Evolutionary conservation across 2,329 filamentous ascomycete genomes (phyloP).

Genomic region (Talaromyces sp.): DNA sequence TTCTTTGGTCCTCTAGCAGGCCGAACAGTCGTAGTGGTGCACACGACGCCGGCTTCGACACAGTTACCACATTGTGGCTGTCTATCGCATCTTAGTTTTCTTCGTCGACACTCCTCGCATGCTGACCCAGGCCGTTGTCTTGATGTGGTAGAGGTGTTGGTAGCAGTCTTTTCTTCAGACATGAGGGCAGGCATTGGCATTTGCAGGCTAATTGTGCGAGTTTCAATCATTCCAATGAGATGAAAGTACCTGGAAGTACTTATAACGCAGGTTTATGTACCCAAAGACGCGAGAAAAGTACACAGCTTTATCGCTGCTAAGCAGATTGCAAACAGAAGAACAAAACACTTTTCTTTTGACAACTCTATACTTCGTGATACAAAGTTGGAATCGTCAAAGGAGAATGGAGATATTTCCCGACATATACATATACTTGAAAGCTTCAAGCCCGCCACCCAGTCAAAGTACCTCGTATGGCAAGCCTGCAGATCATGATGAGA

Average conservation of each 20-base stretch:
- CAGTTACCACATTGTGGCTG: constrained; percentile 83
- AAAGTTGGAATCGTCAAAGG: not conserved
- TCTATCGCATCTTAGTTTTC: constrained; percentile 89
- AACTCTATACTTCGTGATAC: not conserved
- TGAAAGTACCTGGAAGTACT: not conserved
- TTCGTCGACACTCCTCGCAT: constrained; percentile 88
- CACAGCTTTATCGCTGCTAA: not conserved
- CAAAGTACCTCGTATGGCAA: not conserved
- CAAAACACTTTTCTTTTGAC: not conserved
- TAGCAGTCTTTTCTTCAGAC: constrained; percentile 16
- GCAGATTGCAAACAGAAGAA: not conserved
- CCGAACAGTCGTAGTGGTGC: constrained; percentile 29
- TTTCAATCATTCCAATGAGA: constrained; percentile 17
- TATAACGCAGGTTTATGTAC: not conserved
- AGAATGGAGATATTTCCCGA: constrained; percentile 12
- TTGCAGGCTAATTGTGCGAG: constrained; percentile 12
- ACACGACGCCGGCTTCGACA: constrained; percentile 45
- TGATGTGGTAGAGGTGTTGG: constrained; percentile 17
- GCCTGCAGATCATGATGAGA: constrained; percentile 2
- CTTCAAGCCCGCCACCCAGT: not conserved
- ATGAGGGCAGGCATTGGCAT: constrained; percentile 15
- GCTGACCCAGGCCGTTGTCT: constrained; percentile 49
- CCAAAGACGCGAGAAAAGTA: not conserved
- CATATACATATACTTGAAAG: constrained; percentile 4
- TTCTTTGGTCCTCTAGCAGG: constrained; percentile 76